Base-by-base conservation (phyloP, 2,329 filamentous ascomycete species). In the Penicillium decumbens region DNA sequence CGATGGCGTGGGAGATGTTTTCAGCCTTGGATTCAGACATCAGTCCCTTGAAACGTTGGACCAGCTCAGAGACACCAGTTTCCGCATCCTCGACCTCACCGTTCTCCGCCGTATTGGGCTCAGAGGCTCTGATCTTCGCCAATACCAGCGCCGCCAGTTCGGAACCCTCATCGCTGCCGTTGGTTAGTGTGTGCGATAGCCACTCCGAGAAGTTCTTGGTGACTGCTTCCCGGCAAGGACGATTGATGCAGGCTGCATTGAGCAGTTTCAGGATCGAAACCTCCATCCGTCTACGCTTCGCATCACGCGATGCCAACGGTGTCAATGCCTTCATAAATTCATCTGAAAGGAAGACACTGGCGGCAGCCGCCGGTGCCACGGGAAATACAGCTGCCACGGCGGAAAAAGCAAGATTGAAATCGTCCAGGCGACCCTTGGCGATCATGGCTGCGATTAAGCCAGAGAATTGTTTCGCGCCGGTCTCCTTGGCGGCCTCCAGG, bases 321-420 rank as follows among this genome's bases (percentile, higher is more conserved):
- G 87, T 84, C 6, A 97, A 79, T 47, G 82, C 85, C 50, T 83
- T 77, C 40, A 96, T 76, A 63, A 98, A 97, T 3, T 89, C 89
- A 58, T 95, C 89, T 30, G 84, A 90, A 49, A 97, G 80, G 67
- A 98, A 96, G 32, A 97, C 77, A 51, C 83, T 78, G 3, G 88
- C 79, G 1, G 85, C 88, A 38, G 88, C 80, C 47, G 85, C 80
- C 3, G 89, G 87, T 2, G 88, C 83, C 45, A 98, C 80, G 1
- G 93, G 91, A 66, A 98, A 98, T 7, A 95, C 82, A 20, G 85
- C 83, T 1, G 90, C 83, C 5, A 90, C 89, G n/a, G 91, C 90
- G 45, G 91, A 97, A 68, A 96, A 97, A 5, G 91, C 91, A 43
- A 93, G 78, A 47, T 95, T 89, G 58, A 95, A 82, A 69, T 95